phyloP scores from a whole-genome alignment of 495 filamentous ascomycete species.

The Trichoderma asperelloides region DNA sequence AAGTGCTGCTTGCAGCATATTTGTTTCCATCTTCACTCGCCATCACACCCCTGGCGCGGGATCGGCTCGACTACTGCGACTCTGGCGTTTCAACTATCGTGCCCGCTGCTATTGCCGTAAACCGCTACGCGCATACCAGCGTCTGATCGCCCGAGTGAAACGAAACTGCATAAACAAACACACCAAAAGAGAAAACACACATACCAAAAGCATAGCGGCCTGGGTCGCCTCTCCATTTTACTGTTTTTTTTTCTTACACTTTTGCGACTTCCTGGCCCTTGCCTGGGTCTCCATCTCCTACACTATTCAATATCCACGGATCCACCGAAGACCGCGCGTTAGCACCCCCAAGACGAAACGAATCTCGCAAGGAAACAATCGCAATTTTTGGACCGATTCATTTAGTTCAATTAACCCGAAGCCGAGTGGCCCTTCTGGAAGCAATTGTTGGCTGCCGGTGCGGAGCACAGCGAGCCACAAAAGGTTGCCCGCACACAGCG shows the following conservation, averaged over 20 bases:
- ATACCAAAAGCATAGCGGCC: not conserved
- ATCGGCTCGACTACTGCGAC: not conserved
- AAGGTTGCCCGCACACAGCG: not conserved
- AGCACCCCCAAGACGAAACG: constrained; percentile 3
- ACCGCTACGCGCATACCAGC: constrained; percentile 1
- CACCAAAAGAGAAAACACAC: not conserved
- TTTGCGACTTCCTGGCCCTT: constrained; percentile 1
- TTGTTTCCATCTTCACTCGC: not conserved
- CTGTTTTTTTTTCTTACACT: not conserved
- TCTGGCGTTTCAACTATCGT: not conserved
- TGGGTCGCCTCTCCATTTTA: not conserved
- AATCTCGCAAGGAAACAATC: not conserved
- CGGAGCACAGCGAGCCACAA: not conserved
- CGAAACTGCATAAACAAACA: constrained; percentile 3
- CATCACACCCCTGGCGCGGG: not conserved
- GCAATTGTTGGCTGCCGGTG: not conserved
- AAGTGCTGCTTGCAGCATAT: not conserved
- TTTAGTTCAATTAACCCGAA: not conserved
- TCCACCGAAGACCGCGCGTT: not conserved
- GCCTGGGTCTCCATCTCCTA: not conserved
- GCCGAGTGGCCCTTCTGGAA: constrained; percentile 5
- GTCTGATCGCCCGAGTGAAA: not conserved
- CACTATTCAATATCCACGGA: constrained; percentile 2
- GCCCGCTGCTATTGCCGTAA: not conserved
- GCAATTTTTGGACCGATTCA: not conserved